These are phyloP conservation scores for Collybiopsis luxurians DNA, from an alignment of 768 basidiomycete species.

Conservation along the genomic window DNA sequence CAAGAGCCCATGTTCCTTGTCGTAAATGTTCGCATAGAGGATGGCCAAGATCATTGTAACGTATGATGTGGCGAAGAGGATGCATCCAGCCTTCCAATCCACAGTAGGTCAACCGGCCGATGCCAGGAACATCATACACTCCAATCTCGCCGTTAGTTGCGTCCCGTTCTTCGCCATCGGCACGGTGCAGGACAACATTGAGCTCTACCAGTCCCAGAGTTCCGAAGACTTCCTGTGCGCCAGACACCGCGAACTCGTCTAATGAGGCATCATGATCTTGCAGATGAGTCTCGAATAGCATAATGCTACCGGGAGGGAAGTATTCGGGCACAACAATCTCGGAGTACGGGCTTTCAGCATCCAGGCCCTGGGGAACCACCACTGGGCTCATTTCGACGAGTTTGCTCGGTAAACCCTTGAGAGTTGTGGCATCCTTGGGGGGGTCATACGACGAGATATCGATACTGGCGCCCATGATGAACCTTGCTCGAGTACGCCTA, in stretches of 20 bases:
- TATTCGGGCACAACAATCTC: slow-evolving; percentile 81
- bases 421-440: slow-evolving; percentile 43
- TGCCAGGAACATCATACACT: slow-evolving; percentile 73
- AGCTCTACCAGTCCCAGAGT: slow-evolving; percentile 82
- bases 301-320: slow-evolving; percentile 95
- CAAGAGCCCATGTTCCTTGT: slow-evolving; percentile 87
- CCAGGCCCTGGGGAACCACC: slow-evolving; percentile 57
- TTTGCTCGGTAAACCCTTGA: slow-evolving; percentile 72
- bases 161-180: slow-evolving; percentile 91
- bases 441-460: slow-evolving; percentile 62
- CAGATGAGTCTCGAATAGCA: slow-evolving; percentile 88
- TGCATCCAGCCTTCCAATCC: slow-evolving; percentile 99
- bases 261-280: slow-evolving; percentile 69
- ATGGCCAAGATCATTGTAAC: slow-evolving; percentile 91
- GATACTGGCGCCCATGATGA: slow-evolving; percentile 76
- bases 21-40: slow-evolving; percentile 85
- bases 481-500: slow-evolving; percentile 73
- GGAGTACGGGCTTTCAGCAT: slow-evolving; percentile 64
- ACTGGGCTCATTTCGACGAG: slow-evolving; percentile 64
- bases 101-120: slow-evolving; percentile 82
- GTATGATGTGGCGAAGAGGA: slow-evolving; percentile 78
- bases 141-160: slow-evolving; percentile 81
- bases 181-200: slow-evolving; percentile 82
- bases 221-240: slow-evolving; percentile 69
- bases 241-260: slow-evolving; percentile 70